Evolutionary conservation across 441 rosid genomes (phyloP).

Genomic region (Cnidoscolus chayamansa): DNA sequence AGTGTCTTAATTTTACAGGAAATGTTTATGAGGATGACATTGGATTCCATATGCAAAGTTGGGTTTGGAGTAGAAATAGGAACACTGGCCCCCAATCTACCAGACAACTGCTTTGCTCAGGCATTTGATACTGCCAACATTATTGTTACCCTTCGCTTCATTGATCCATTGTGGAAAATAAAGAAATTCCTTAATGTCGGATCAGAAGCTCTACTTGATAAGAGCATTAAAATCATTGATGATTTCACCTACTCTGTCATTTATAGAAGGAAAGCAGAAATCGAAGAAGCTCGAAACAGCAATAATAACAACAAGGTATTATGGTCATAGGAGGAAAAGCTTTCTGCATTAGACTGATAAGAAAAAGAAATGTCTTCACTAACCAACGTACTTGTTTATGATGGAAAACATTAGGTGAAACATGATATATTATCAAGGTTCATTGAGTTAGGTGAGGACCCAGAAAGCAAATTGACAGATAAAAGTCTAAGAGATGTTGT

Average conservation of each 20-base stretch:
- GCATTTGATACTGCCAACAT: constrained; percentile 85
- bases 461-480: constrained; percentile 61
- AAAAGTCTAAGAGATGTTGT: constrained; percentile 86
- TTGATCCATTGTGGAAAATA: constrained; percentile 82
- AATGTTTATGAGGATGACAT: constrained; percentile 84
- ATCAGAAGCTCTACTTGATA: constrained; percentile 81
- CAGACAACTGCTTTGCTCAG: constrained; percentile 70
- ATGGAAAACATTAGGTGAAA: constrained; percentile 46
- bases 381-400: constrained; percentile 8
- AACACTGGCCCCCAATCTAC: constrained; percentile 64
- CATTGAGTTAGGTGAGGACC: constrained; percentile 68
- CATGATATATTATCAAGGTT: constrained; percentile 82
- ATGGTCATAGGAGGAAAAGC: neutral
- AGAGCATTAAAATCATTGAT: constrained; percentile 65
- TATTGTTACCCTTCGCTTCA: constrained; percentile 80
- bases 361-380: neutral
- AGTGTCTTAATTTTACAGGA: constrained; percentile 42
- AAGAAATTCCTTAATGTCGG: constrained; percentile 72
- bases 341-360: neutral
- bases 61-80: constrained; percentile 97
- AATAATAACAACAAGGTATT: constrained; percentile 48
- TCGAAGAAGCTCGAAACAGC: constrained; percentile 39
- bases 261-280: constrained; percentile 66
- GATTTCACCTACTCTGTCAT: constrained; percentile 92
- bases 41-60: constrained; percentile 91